phyloP scores from a whole-genome alignment of 352 stramenopile species.

The Albugo laibachii region DNA sequence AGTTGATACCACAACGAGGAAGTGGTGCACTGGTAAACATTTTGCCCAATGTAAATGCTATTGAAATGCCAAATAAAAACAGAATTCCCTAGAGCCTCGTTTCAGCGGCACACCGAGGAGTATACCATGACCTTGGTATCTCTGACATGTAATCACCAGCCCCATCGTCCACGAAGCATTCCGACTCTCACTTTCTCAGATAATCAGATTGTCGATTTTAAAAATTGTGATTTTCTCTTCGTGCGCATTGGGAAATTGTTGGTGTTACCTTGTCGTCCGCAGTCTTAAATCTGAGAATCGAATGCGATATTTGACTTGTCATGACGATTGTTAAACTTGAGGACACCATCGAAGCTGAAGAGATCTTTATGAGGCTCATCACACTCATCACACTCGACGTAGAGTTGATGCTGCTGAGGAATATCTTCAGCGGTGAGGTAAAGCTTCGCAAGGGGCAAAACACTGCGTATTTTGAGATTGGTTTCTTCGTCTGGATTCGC shows the following conservation, averaged over 20 bases:
- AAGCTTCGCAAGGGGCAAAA: constrained; percentile 53
- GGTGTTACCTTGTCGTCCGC: neutral
- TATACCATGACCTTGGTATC: constrained; percentile 78
- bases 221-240: constrained; percentile 24
- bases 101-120: constrained; percentile 58
- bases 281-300: neutral
- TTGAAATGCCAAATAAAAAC: constrained; percentile 68
- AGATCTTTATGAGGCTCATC: constrained; percentile 70
- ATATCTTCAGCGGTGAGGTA: constrained; percentile 56
- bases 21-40: constrained; percentile 23
- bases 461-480: constrained; percentile 71
- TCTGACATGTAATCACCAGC: constrained; percentile 66
- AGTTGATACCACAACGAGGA: constrained; percentile 5
- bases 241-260: neutral
- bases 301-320: too few species aligned
- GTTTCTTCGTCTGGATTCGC: constrained; percentile 76
- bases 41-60: constrained; percentile 65
- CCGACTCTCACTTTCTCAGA: constrained; percentile 66
- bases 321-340: constrained; percentile 18
- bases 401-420: constrained; percentile 34
- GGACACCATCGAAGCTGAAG: constrained; percentile 68
- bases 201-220: constrained; percentile 74
- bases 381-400: constrained; percentile 58
- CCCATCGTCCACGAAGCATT: constrained; percentile 74
- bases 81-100: constrained; percentile 74